Base-by-base conservation (phyloP, 345 rosid genomes). In the Isatis tinctoria region DNA sequence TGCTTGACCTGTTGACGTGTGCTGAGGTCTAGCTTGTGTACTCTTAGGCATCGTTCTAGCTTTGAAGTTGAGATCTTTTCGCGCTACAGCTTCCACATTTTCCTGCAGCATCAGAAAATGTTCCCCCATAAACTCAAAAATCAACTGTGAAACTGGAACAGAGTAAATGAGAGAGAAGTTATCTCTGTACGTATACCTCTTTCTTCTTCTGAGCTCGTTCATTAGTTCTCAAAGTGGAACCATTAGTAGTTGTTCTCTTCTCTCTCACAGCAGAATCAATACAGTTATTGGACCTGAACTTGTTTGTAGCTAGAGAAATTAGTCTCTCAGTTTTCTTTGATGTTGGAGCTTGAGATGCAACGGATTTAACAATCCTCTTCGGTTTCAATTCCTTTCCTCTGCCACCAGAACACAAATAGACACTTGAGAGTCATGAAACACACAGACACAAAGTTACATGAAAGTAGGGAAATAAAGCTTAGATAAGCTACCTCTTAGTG, bases 141-240 rank as follows among this genome's bases (percentile, higher is more conserved):
- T 18, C 24, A 37, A 47, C 17, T 12, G 0, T 36, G 17, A 5
- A 74, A 56, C 66, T 36, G 27, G 9, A 74, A 56, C 66, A 64
- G 65, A 73, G 65, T 47, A 65, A 24, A 45, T 16, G 6, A 65
- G 44, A 73, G 30, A 41, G 2, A 43, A 24, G 53, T 69, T 60
- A 51, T 71, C 33, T 18, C 51, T 78, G 49, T 83, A n/a, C n/a
- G n/a, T n/a, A 83, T 51, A 51, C 96, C 90, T 88, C 87, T 85
- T 81, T 92, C 81, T 82, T 82, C 70, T 83, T 85, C 60, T 83
- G 88, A 4, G 92, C 94, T 48, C 88, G 85, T 60, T 85, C 87
- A 39, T 63, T 60, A 49, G 85, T 82, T 75, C 73, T 87, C 76
- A 87, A 87, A 67, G 64, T 79, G 76, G 87, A 87, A 68, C 56